Base-by-base conservation (phyloP, 306 rosid genomes). In the Cucurbita argyrosperma region DNA sequence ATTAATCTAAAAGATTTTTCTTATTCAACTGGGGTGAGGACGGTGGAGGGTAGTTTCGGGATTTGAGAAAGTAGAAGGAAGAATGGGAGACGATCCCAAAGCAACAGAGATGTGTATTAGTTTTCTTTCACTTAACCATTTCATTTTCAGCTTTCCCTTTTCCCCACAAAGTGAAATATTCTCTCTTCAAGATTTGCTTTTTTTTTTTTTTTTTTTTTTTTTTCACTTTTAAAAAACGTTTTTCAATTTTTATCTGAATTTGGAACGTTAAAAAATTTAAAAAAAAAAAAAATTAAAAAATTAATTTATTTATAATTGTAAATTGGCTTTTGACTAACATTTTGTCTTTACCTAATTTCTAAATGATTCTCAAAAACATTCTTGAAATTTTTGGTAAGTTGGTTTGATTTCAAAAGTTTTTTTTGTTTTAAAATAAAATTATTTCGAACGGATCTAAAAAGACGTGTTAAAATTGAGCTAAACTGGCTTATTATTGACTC, bases 131-230 rank as follows among this genome's bases (percentile, higher is more conserved):
- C 67, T 61, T 38, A 43, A 43, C 53, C 26, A 18, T 38, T 47
- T 66, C 72, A 42, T 67, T 46, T 46, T 68, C 73, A 23, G 73
- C 73, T 68, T 68, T 68, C 52, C 57, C 73, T 68, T 47, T 46
- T 68, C 73, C 73, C 72, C 45, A 66, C 72, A 66, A 66, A 66
- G 54, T 21, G 72, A 43, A 66, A 68, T 13, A 68, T 45, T 47
- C 73, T 67, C 55, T 23, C 57, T 40, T 61, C 46, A 37, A 61
- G 6, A 14, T 52, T 16, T 11, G 37, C 14, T 1, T 3, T 62
- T 60, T 57, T 59, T 2, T 12, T 12, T 38, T 16, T 16, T 15
- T 1, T 5, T 0, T 59, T 30, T 38, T 5, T 26, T 2, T 30
- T 13, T 6, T 60, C 10, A 30, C 66, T 6, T 60, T 60, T 60